Evolutionary conservation across 106 monocot species (phyloP).

Genomic region (Apostasia shenzhenica): DNA sequence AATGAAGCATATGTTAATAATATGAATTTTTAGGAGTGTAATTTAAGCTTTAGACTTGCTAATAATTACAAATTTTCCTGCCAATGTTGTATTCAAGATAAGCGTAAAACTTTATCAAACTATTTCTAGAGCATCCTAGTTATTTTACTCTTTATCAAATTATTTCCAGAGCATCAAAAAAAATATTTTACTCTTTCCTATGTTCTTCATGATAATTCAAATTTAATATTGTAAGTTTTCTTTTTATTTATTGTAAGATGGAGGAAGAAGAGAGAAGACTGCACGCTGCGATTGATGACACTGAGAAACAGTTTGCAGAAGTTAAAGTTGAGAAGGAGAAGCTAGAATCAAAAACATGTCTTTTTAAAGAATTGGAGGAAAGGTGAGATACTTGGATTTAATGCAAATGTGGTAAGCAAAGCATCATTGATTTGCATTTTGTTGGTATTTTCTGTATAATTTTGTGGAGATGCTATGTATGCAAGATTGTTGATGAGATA

Average conservation of each 20-base stretch:
- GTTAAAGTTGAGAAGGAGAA: conserved; percentile 63
- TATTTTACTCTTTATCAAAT: too few relatives aligned
- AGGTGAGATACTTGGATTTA: conserved; percentile 22
- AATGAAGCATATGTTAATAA: too few relatives aligned
- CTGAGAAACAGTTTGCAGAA: conserved; percentile 62
- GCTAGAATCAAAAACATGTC: conserved; percentile 60
- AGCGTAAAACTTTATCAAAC: too few relatives aligned
- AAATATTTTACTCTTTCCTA: too few relatives aligned
- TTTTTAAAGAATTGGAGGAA: conserved; percentile 76
- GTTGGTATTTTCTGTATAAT: background rate
- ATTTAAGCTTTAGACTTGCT: too few relatives aligned
- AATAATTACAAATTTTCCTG: too few relatives aligned
- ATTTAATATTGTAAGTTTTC: background rate
- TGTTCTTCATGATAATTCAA: background rate
- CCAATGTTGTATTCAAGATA: too few relatives aligned
- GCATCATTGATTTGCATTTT: background rate
- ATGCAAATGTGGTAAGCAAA: background rate
- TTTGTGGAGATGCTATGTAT: too few relatives aligned
- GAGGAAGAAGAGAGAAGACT: conserved; percentile 85
- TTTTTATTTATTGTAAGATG: conserved; percentile 29
- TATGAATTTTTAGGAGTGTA: too few relatives aligned
- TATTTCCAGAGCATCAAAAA: too few relatives aligned
- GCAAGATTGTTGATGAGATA: too few relatives aligned
- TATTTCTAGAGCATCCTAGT: too few relatives aligned
- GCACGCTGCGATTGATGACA: conserved; percentile 65